Evolutionary conservation across 2,329 filamentous ascomycete genomes (phyloP), one percentile per base, ranked within the genome.

Genomic region (Claviceps sp.): DNA sequence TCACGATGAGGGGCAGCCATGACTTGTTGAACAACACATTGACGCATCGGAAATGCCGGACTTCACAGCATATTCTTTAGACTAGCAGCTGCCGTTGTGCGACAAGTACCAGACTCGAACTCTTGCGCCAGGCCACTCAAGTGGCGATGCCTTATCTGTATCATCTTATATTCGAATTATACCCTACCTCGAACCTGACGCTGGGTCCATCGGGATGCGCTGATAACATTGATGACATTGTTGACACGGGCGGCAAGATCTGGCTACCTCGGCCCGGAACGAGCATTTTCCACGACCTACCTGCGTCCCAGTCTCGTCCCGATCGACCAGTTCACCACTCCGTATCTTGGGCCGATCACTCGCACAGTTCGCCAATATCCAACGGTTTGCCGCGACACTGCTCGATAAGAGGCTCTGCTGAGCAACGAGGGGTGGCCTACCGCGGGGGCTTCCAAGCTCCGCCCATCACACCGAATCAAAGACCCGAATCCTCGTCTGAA

Each of bases 141-240:
- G 48, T 42, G 55, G 56, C 55, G 51, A 81, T 81, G 78, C 75
- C 76, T 69, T 82, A 81, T 63, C 79, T 78, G 57, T 84, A 84
- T 60, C 80, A 84, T 59, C 62, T 85, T n/a, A 82, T 78, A 58
- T 75, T 85, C 60, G 81, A 85, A 68, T 71, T 84, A 43, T 84
- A 84, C 63, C 66, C 72, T 44, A 73, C 68, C 55, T 64, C 71
- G 47, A 64, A 69, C 49, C 70, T 72, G 4, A 24, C 57, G 47
- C 51, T 55, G 47, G 17, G 53, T 52, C 26, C 54, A 50, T 54
- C 51, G 24, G 13, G 53, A 50, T 39, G 55, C 49, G 52, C 17
- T 24, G 39, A 50, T 14, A 17, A 11, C 10, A 34, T 10, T 34
- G 30, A 11, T 34, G 30, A 34, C 10, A 34, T 34, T 34, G 10